These are phyloP conservation scores for Aegilops sharonensis DNA, from an alignment of 176 grass and related monocot species.

Conservation along the genomic window DNA sequence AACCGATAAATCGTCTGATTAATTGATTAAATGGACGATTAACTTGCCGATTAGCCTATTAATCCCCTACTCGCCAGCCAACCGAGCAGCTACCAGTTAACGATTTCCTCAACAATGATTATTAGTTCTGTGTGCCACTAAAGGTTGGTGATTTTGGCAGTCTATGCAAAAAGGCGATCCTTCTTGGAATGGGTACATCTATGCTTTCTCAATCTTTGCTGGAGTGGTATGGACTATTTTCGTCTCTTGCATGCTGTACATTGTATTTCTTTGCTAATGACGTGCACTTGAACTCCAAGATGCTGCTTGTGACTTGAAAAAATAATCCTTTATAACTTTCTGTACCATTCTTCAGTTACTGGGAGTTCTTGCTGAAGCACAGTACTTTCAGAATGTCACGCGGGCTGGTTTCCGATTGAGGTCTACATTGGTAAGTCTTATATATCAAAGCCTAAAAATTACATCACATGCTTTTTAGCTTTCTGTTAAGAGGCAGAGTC, in stretches of 20 bases:
- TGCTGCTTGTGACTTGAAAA: background rate
- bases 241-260: slow-evolving; percentile 1
- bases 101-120: too few species aligned
- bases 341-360: slow-evolving; percentile 48
- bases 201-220: slow-evolving; percentile 89
- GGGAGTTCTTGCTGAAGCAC: slow-evolving; percentile 91
- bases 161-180: slow-evolving; percentile 97
- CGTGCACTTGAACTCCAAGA: slow-evolving; percentile 25
- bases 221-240: slow-evolving; percentile 78
- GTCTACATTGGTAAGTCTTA: slow-evolving; percentile 80
- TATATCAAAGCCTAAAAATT: background rate
- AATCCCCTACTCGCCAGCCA: too few species aligned
- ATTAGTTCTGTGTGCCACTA: slow-evolving; percentile 9
- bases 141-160: slow-evolving; percentile 32
- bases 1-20: too few species aligned
- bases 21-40: too few species aligned
- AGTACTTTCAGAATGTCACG: slow-evolving; percentile 99
- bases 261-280: slow-evolving; percentile 7
- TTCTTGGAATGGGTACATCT: slow-evolving; percentile 79
- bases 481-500: background rate
- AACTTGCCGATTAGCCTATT: too few species aligned
- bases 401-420: slow-evolving; percentile 89
- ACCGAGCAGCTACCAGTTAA: too few species aligned
- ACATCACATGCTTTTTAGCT: slow-evolving; percentile 19
- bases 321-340: slow-evolving; percentile 1